Evolutionary conservation across 169 alveolate genomes (phyloP).

Genomic region (Toxoplasma gondii): DNA sequence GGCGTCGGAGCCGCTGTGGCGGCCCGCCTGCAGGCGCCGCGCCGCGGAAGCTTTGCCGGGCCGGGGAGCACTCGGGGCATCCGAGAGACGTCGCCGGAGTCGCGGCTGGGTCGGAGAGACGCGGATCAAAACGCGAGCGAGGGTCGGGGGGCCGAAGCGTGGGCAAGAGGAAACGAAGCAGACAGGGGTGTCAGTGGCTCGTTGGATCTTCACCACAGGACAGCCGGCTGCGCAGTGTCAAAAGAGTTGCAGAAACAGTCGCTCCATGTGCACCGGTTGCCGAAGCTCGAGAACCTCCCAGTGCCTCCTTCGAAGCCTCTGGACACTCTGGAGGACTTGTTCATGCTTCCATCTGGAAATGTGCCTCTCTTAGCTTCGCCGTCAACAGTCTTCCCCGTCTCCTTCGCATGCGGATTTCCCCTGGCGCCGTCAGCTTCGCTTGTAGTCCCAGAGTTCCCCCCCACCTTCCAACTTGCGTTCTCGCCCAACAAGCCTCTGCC

Average conservation of each 20-base stretch:
- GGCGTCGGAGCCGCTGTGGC: too few relatives aligned
- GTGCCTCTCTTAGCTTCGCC: slow-evolving; percentile 36
- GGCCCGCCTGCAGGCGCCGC: too few relatives aligned
- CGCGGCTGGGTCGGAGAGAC: too few relatives aligned
- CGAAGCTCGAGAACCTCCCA: background rate
- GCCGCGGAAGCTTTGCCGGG: too few relatives aligned
- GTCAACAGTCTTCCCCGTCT: background rate
- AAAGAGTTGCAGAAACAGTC: background rate
- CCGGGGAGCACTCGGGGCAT: too few relatives aligned
- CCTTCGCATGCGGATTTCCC: slow-evolving; percentile 52
- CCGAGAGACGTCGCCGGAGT: too few relatives aligned
- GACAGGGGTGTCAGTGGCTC: too few relatives aligned
- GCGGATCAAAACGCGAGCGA: too few relatives aligned
- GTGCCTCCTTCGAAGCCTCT: slow-evolving; percentile 12
- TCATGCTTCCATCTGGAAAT: slow-evolving; percentile 27
- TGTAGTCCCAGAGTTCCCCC: background rate
- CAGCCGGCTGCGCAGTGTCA: too few relatives aligned
- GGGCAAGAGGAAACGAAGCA: too few relatives aligned
- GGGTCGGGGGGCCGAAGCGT: too few relatives aligned
- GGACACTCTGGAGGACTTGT: slow-evolving; percentile 33
- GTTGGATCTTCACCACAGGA: too few relatives aligned
- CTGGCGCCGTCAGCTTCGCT: slow-evolving; percentile 36
- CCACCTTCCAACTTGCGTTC: background rate
- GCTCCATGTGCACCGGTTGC: background rate
- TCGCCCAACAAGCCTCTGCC: background rate